Evolutionary conservation across 2,329 filamentous ascomycete species (phyloP), one percentile per base, ranked within the genome.

Genomic region (Fusarium hostae): DNA sequence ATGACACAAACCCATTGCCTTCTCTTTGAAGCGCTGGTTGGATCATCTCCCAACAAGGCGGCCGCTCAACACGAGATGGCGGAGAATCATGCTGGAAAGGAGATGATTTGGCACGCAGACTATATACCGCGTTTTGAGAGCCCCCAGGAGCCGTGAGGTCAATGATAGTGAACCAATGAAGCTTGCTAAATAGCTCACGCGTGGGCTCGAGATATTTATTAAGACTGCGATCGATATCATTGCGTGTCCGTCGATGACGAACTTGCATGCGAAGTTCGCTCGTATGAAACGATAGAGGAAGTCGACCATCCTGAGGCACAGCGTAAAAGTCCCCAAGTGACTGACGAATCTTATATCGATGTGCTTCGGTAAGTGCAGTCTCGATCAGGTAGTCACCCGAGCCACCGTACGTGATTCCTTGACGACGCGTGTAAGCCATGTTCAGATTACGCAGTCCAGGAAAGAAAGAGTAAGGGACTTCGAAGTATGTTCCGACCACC

Each of bases 381-480:
- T 60, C 54, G 9, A 26, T 35, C 16, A 32, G 20, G 20, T 35
- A 34, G 5, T 41, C n/a, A 2, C 52, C 52, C 1, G 37, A 44
- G 5, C 52, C 52, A 56, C 52, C 39, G 16, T 56, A 56, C 6
- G 52, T 56, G 22, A 56, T 24, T 1, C 52, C 52, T 6, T 56
- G 37, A 11, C 52, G 52, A 4, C 52, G 52, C 12, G 39, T 34
- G 9, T 47, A 56, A 12, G 52, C 52, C 52, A 56, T 47, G 4
- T 45, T 32, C n/a, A 56, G 11, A 22, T 37, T 35, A 6, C 12
- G n/a, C 2, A 34, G 26, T 20, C 55, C 55, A 1, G 60, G 30
- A 8, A 63, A 28, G 34, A 43, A 28, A 35, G 60, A 63, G 24
- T 63, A 63, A 2, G 55, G 60, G 0, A 63, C 24, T 24, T 63